phyloP scores from a whole-genome alignment of 179 eudicot genomes.

The Spinacia oleracea region DNA sequence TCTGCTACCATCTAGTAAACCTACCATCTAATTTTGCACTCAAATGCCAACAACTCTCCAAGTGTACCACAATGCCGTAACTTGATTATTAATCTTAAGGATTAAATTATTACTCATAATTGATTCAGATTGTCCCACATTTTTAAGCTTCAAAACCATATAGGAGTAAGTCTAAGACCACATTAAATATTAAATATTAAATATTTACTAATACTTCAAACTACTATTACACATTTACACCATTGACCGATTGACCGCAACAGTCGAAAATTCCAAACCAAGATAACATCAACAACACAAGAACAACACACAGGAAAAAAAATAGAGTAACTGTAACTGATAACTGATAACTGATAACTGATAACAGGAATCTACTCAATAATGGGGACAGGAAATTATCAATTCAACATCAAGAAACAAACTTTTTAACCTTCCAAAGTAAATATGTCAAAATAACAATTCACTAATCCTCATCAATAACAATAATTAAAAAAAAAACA shows the following conservation, averaged over 20 bases:
- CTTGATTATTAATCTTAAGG: background rate
- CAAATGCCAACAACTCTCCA: background rate
- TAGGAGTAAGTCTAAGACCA: background rate
- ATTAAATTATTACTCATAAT: background rate
- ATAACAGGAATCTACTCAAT: background rate
- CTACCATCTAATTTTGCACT: too few relatives aligned
- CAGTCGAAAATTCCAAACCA: background rate
- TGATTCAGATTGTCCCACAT: background rate
- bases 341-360: background rate
- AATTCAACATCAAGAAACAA: background rate
- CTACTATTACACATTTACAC: background rate
- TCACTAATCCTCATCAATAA: background rate
- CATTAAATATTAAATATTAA: too few relatives aligned
- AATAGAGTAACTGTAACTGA: background rate
- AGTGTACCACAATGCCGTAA: too few relatives aligned
- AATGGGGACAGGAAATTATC: constrained; percentile 2
- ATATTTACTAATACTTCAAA: background rate
- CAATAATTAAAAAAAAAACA: background rate
- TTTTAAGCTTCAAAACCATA: too few relatives aligned
- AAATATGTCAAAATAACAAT: background rate
- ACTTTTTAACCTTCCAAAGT: background rate
- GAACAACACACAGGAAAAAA: background rate
- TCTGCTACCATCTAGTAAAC: background rate
- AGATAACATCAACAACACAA: background rate
- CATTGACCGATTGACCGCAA: background rate